phyloP scores from a whole-genome alignment of 2,329 filamentous ascomycete genomes.

The Nemania serpens region DNA sequence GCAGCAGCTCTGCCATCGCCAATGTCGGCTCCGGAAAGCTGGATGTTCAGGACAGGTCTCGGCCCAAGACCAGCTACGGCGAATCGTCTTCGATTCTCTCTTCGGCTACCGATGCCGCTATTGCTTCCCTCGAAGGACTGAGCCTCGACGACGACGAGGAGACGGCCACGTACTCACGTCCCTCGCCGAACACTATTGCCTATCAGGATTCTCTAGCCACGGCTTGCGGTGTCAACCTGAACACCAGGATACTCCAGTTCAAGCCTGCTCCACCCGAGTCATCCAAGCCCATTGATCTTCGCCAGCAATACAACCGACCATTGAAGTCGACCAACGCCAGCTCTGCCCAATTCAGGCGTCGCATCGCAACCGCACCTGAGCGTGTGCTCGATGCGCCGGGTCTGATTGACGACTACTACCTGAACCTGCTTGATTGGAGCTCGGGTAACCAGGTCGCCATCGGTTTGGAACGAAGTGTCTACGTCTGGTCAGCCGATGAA shows the following conservation, averaged over 20 bases:
- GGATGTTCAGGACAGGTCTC: slow-evolving; percentile 69
- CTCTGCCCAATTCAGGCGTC: slow-evolving; percentile 85
- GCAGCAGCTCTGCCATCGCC: slow-evolving; percentile 84
- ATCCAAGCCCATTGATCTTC: slow-evolving; percentile 95
- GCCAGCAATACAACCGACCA: slow-evolving; percentile 96
- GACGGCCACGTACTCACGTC: slow-evolving; percentile 71
- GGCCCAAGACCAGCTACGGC: slow-evolving; percentile 72
- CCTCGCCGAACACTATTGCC: slow-evolving; percentile 83
- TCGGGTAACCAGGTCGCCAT: slow-evolving; percentile 98
- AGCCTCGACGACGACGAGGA: slow-evolving; percentile 76
- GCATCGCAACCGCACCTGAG: slow-evolving; percentile 92
- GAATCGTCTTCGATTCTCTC: slow-evolving; percentile 80
- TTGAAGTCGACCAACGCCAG: slow-evolving; percentile 75
- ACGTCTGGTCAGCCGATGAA: slow-evolving; percentile 97
- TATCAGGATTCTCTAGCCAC: slow-evolving; percentile 91
- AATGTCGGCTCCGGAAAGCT: slow-evolving; percentile 84
- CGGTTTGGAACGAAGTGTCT: slow-evolving; percentile 93
- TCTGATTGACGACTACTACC: slow-evolving; percentile 97
- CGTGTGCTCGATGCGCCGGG: slow-evolving; percentile 95
- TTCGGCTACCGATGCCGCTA: slow-evolving; percentile 78
- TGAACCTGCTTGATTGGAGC: slow-evolving; percentile 98
- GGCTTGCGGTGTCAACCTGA: slow-evolving; percentile 90
- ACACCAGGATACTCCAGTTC: slow-evolving; percentile 95
- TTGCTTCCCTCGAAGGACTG: slow-evolving; percentile 78
- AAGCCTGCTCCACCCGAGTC: slow-evolving; percentile 98